A percentile compares a stretch with the other conserved stretches of the same genome.
Evolutionary conservation across 169 alveolate species (phyloP).

Genomic region (Plasmodium cynomolgi): DNA sequence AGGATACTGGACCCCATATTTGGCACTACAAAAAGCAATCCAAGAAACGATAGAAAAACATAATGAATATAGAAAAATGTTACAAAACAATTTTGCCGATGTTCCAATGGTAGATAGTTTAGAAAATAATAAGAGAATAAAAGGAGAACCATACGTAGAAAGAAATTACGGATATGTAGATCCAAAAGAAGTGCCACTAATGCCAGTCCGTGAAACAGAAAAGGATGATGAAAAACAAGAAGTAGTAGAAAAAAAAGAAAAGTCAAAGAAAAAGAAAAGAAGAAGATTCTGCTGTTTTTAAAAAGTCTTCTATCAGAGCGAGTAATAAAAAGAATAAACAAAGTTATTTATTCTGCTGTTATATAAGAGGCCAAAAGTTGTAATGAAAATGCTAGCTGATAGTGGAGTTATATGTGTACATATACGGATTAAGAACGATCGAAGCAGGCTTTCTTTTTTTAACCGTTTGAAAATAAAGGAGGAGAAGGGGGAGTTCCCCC

Average conservation of each 20-base stretch:
- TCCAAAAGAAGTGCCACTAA: background rate
- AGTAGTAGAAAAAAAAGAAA: background rate
- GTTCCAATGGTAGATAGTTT: background rate
- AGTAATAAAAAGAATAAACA: background rate
- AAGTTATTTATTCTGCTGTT: background rate
- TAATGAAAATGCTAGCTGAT: background rate
- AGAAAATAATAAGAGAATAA: background rate
- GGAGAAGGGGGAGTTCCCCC: background rate
- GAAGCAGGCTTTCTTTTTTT: background rate
- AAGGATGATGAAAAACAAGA: background rate
- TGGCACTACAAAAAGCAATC: background rate
- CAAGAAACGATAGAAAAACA: background rate
- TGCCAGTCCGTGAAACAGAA: background rate
- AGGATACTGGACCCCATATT: background rate
- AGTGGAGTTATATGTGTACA: background rate
- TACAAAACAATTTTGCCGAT: background rate
- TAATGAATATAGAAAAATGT: background rate
- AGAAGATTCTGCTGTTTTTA: background rate
- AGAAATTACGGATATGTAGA: background rate
- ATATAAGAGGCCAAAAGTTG: background rate
- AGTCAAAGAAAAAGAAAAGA: background rate
- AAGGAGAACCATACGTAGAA: background rate
- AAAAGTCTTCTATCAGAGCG: background rate
- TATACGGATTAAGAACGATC: background rate
- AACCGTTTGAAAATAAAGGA: background rate